A percentile compares a stretch with the other conserved stretches of the same genome.
phyloP scores from a whole-genome alignment of 495 filamentous ascomycete species.

The Trichodelitschia bisporula region DNA sequence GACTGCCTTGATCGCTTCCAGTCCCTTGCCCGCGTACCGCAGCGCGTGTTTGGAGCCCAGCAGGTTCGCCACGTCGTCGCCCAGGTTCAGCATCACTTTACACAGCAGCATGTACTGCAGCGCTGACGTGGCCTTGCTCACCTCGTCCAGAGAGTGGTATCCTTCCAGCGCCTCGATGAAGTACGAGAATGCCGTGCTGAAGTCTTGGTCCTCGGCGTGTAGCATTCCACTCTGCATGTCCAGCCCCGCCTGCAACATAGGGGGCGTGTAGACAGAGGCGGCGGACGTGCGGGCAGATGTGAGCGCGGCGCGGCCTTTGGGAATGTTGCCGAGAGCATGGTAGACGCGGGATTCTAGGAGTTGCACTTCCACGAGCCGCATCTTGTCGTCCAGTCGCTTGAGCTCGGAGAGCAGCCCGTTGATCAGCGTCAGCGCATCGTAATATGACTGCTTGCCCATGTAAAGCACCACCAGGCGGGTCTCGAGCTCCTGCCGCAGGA shows the following conservation, averaged over 20 bases:
- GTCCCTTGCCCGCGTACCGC: slow-evolving; percentile 78
- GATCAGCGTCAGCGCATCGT: slow-evolving; percentile 89
- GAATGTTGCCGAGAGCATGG: slow-evolving; percentile 86
- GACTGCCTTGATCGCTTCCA: slow-evolving; percentile 97
- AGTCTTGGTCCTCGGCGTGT: slow-evolving; percentile 95
- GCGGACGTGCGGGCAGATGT: slow-evolving; percentile 86
- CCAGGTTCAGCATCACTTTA: slow-evolving; percentile 97
- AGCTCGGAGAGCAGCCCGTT: slow-evolving; percentile 85
- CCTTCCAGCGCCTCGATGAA: slow-evolving; percentile 98
- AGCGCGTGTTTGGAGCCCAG: slow-evolving; percentile 86
- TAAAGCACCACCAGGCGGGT: slow-evolving; percentile 80
- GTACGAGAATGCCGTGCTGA: slow-evolving; percentile 94
- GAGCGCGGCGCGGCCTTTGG: slow-evolving; percentile 85
- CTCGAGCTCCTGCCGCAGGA: slow-evolving; percentile 95
- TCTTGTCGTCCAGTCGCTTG: slow-evolving; percentile 94
- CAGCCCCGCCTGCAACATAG: slow-evolving; percentile 77
- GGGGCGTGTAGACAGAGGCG: slow-evolving; percentile 90
- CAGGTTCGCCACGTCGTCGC: slow-evolving; percentile 79
- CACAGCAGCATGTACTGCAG: slow-evolving; percentile 99
- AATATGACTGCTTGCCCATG: slow-evolving; percentile 90
- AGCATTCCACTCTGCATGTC: slow-evolving; percentile 99
- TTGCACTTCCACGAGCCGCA: slow-evolving; percentile 96
- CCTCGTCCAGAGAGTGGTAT: slow-evolving; percentile 78
- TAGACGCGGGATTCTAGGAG: slow-evolving; percentile 91
- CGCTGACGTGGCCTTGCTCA: slow-evolving; percentile 61